Evolutionary conservation across 176 grass and related monocot species (phyloP), one percentile per base, ranked within the genome.

Genomic region (Chloris gayana): DNA sequence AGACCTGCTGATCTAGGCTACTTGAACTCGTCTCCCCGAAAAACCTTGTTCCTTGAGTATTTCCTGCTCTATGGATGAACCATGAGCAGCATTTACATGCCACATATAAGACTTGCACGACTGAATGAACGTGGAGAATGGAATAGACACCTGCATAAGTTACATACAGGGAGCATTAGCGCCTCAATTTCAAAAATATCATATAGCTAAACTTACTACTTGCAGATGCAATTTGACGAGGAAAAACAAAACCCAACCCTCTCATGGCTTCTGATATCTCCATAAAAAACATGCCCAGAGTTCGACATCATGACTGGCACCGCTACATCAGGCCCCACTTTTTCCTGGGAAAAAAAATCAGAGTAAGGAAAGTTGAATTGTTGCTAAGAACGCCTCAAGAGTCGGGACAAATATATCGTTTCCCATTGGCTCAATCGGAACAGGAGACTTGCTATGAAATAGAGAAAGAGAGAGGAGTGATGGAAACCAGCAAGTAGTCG

Each of bases 261-360:
- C 73, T 98, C 95, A 76, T 98, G 95, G 83, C 90, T 89, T 95
- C 90, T 98, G 22, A 98, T 84, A 84, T 98, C 90, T 24, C 92
- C 92, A 24, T 93, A 93, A 60, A 95, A 98, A 19, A 95, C 80
- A 66, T 78, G 86, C 22, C 74, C 90, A 34, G 86, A 87, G 83
- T 83, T 89, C 1, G 92, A 95, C 80, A 93, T 70, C 95, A 98
- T 98, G 47, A 88, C 95, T 72, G 95, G 90, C 25, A 98, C 86
- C 18, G 73, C 47, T 68, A 70, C 90, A 71, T 87, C 82, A 70
- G 78, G 80, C 21, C 88, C 95, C 62, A 91, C 90, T 81, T 85
- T 93, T 89, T 80, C 92, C 95, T 98, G 73, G 49, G 88, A 22
- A 81, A 58, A n/a, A 59, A 71, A 37, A 62, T 67, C 31, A 14